A percentile compares a stretch with the other conserved stretches of the same genome.
Conservation (phyloP, 306 rosid genomes). For the Vicia faba region DNA sequence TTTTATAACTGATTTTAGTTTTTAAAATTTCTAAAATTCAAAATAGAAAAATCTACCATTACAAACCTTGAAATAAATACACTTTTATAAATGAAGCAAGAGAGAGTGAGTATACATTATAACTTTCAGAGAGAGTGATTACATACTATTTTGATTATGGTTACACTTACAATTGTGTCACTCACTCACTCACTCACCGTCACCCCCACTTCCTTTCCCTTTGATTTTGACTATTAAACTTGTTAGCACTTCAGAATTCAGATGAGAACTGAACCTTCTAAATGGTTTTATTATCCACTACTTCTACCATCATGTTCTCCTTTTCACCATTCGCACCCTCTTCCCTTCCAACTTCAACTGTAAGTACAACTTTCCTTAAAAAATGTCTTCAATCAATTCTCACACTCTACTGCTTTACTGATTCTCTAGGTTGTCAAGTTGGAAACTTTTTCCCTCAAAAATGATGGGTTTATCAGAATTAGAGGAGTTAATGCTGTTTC, state of each 20-base stretch:
- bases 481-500: constrained; percentile 24
- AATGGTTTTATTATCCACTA: constrained; percentile 48
- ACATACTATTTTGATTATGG: too few species aligned
- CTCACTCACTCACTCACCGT: too few species aligned
- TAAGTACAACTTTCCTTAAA: constrained; percentile 3
- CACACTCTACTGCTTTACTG: constrained; percentile 19
- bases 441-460: constrained; percentile 34
- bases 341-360: constrained; percentile 48
- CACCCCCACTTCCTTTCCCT: too few species aligned
- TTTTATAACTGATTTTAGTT: too few species aligned
- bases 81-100: too few species aligned
- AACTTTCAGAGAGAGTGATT: too few species aligned
- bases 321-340: constrained; percentile 44
- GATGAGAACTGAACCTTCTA: constrained; percentile 40
- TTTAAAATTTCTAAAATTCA: too few species aligned
- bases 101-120: too few species aligned
- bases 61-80: too few species aligned
- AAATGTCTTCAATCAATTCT: neutral
- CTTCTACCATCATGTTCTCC: constrained; percentile 34
- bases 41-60: too few species aligned
- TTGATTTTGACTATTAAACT: neutral
- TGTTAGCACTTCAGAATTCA: neutral
- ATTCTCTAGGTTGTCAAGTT: constrained; percentile 44
- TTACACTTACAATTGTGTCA: too few species aligned
- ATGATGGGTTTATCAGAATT: constrained; percentile 34